phyloP scores from a whole-genome alignment of 1,139 yeast species.

The Debaryomycetaceae sp. region DNA sequence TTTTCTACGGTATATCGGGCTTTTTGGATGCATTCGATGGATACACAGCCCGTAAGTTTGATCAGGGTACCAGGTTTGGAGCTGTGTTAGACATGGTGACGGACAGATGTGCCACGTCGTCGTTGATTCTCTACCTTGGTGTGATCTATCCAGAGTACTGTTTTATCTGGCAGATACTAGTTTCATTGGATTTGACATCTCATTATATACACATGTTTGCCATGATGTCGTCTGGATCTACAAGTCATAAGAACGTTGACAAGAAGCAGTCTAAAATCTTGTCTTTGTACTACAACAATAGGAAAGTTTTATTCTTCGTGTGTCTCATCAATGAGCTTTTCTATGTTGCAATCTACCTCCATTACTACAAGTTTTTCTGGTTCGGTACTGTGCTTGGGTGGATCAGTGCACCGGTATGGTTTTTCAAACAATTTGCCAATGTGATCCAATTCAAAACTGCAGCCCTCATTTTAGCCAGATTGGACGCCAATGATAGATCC shows the following conservation, averaged over 20 bases:
- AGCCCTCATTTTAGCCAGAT: constrained; percentile 71
- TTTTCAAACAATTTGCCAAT: constrained; percentile 87
- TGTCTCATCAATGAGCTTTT: constrained; percentile 93
- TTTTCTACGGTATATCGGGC: constrained; percentile 83
- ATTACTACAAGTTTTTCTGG: constrained; percentile 62
- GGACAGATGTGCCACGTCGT: constrained; percentile 93
- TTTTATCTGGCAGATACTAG: constrained; percentile 77
- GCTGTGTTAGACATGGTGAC: constrained; percentile 99
- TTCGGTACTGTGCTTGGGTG: constrained; percentile 65
- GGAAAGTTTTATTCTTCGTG: constrained; percentile 76
- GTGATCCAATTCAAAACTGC: constrained; percentile 87
- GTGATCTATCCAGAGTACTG: constrained; percentile 68
- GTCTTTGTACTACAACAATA: constrained; percentile 82
- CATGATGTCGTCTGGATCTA: constrained; percentile 72
- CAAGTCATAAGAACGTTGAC: constrained; percentile 82
- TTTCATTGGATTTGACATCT: constrained; percentile 86
- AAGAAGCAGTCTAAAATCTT: constrained; percentile 68
- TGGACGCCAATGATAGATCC: constrained; percentile 66
- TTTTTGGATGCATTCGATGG: constrained; percentile 96
- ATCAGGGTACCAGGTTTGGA: constrained; percentile 90
- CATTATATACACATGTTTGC: constrained; percentile 99
- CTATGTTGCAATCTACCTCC: constrained; percentile 83
- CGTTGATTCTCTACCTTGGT: constrained; percentile 80
- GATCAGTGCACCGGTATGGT: constrained; percentile 80
- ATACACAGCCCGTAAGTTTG: constrained; percentile 83